These are phyloP conservation scores for Capsicum pubescens DNA, from an alignment of 257 asterid genomes.

Conservation along the genomic window DNA sequence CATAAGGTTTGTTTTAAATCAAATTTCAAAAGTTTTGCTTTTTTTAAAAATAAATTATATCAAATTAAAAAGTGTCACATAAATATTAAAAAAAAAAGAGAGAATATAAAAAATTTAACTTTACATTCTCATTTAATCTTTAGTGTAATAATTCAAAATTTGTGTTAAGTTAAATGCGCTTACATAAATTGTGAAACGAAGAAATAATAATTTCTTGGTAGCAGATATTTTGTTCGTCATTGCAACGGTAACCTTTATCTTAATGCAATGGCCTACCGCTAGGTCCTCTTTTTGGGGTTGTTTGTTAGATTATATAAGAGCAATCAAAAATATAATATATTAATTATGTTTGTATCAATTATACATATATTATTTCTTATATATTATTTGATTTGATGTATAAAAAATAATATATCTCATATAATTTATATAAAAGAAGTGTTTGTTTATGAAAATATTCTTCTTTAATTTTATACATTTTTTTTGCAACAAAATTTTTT, in stretches of 20 bases:
- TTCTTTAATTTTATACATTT: no score
- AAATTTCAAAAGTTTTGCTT: not conserved
- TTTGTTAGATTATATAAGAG: no score
- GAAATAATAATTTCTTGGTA: not conserved
- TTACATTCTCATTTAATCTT: not conserved
- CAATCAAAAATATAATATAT: no score
- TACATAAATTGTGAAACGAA: not conserved
- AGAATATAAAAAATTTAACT: not conserved
- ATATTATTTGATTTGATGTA: no score
- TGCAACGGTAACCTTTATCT: constrained; percentile 8
- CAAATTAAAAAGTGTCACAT: not conserved
- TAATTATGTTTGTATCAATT: no score
- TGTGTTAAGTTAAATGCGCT: not conserved
- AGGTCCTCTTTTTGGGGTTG: not conserved
- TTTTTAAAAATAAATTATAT: not conserved
- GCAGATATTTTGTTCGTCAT: not conserved
- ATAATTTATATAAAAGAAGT: no score
- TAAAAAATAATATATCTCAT: no score
- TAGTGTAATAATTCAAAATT: no score
- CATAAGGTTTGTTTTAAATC: not conserved
- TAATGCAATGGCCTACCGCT: not conserved
- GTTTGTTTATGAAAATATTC: no score
- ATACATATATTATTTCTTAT: no score
- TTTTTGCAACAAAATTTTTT: no score
- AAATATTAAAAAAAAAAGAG: not conserved